Conservation (phyloP, 2,329 filamentous ascomycete genomes). For the Curvularia verruculosa region DNA sequence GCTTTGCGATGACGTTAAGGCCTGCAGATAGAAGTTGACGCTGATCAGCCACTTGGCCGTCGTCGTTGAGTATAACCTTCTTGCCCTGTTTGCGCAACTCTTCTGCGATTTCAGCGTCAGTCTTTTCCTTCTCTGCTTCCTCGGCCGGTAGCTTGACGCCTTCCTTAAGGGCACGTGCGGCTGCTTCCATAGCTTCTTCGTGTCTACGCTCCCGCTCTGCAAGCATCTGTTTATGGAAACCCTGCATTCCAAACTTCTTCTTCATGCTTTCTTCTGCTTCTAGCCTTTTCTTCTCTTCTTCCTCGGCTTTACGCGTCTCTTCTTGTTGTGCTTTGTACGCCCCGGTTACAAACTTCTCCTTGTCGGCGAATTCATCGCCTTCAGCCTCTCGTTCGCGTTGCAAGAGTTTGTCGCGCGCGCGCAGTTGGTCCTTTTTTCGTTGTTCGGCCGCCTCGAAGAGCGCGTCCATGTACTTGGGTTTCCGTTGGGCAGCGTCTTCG, state of each 20-base stretch:
- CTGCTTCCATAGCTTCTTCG: constrained; percentile 71
- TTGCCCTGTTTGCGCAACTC: constrained; percentile 69
- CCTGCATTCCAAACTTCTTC: constrained; percentile 73
- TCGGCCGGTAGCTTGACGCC: constrained; percentile 45
- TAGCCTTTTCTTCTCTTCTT: constrained; percentile 71
- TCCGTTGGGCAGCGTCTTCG: constrained; percentile 63
- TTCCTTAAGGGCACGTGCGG: constrained; percentile 52
- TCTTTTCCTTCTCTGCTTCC: constrained; percentile 44
- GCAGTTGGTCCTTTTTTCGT: constrained; percentile 76
- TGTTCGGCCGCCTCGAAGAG: constrained; percentile 75
- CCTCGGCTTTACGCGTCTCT: constrained; percentile 72
- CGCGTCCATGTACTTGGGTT: constrained; percentile 79
- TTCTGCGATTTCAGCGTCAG: constrained; percentile 67
- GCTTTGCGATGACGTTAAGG: constrained; percentile 72
- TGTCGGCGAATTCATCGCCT: constrained; percentile 79
- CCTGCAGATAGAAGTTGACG: constrained; percentile 77
- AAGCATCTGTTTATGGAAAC: constrained; percentile 77
- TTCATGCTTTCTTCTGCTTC: constrained; percentile 70
- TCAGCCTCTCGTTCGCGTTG: constrained; percentile 79
- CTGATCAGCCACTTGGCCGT: constrained; percentile 83
- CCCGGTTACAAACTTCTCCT: constrained; percentile 85
- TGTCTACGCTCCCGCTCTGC: constrained; percentile 73
- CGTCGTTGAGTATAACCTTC: constrained; percentile 76
- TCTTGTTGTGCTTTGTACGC: constrained; percentile 83
- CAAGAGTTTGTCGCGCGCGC: constrained; percentile 81